These are phyloP conservation scores for Aureobasidium vineae DNA, from an alignment of 2,329 filamentous ascomycete species.

Conservation along the genomic window DNA sequence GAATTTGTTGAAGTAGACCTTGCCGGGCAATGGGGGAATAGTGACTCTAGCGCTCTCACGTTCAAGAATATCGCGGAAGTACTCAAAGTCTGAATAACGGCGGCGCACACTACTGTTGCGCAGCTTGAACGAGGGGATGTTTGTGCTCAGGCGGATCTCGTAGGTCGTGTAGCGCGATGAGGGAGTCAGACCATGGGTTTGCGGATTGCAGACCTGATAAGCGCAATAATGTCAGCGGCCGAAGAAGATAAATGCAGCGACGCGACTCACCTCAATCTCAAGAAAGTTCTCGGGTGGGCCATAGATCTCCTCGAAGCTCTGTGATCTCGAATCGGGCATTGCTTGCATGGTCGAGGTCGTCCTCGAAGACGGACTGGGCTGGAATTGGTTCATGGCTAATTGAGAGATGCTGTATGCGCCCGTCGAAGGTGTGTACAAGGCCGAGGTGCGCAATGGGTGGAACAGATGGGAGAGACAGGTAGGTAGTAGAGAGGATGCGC, in stretches of 20 bases:
- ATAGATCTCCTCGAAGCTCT: slow-evolving; percentile 99
- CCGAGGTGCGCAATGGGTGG: not conserved
- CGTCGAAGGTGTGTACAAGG: not conserved
- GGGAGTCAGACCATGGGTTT: slow-evolving; percentile 83
- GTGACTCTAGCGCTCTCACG: slow-evolving; percentile 91
- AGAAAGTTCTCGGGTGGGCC: slow-evolving; percentile 98
- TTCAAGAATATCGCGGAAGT: slow-evolving; percentile 97
- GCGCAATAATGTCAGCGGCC: not conserved
- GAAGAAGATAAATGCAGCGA: not conserved
- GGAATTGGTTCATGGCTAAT: slow-evolving; percentile 13
- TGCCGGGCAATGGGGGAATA: slow-evolving; percentile 92
- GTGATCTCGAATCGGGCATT: slow-evolving; percentile 69
- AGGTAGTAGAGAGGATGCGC: not conserved
- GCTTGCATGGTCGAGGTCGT: slow-evolving; percentile 55
- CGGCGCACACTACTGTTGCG: slow-evolving; percentile 79
- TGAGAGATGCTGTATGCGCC: not conserved
- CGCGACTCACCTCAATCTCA: slow-evolving; percentile 77
- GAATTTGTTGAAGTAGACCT: slow-evolving; percentile 97
- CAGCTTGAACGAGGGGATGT: slow-evolving; percentile 98
- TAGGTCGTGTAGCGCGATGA: slow-evolving; percentile 85
- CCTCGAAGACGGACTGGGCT: slow-evolving; percentile 17
- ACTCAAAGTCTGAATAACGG: slow-evolving; percentile 97
- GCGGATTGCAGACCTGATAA: slow-evolving; percentile 78
- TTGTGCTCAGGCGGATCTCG: slow-evolving; percentile 95
- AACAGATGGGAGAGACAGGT: not conserved